These are phyloP conservation scores for Neopestalotiopsis sp. DNA, from an alignment of 2,329 filamentous ascomycete genomes.

Conservation along the genomic window DNA sequence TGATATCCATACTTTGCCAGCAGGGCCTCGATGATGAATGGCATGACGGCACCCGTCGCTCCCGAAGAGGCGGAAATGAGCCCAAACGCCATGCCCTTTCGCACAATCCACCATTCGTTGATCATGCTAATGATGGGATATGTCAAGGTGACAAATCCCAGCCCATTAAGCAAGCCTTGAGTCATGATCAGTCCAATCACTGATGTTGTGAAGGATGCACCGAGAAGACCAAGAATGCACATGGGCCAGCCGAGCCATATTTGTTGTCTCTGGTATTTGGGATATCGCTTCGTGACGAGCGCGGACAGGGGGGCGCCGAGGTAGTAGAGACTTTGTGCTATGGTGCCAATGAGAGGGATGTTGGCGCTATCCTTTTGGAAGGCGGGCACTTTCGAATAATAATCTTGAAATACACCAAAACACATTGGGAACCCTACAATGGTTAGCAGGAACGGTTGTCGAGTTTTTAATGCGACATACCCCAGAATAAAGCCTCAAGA, in stretches of 20 bases:
- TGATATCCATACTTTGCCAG: slow-evolving; percentile 44
- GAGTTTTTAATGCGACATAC: too few species aligned
- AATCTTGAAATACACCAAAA: too few species aligned
- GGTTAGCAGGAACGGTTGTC: too few species aligned
- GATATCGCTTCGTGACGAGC: too few species aligned
- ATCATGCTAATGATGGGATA: slow-evolving; percentile 45
- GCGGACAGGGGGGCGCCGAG: too few species aligned
- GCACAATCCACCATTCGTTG: slow-evolving; percentile 44
- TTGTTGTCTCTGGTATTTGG: too few species aligned
- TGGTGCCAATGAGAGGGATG: too few species aligned
- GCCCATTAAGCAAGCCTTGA: slow-evolving; percentile 45
- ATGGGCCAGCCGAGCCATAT: slow-evolving; percentile 31
- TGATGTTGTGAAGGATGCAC: slow-evolving; percentile 39
- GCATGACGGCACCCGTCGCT: slow-evolving; percentile 37
- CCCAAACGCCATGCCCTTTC: slow-evolving; percentile 45
- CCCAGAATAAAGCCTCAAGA: too few species aligned
- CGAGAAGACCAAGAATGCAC: slow-evolving; percentile 42
- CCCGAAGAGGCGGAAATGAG: slow-evolving; percentile 38
- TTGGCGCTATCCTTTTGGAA: too few species aligned
- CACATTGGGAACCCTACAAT: too few species aligned
- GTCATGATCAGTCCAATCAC: slow-evolving; percentile 43
- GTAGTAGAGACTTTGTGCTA: too few species aligned
- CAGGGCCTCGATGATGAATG: slow-evolving; percentile 44
- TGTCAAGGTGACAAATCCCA: slow-evolving; percentile 45
- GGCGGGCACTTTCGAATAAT: too few species aligned